phyloP scores from a whole-genome alignment of 192 early-diverging fungal species.

The Coemansia sp. region DNA sequence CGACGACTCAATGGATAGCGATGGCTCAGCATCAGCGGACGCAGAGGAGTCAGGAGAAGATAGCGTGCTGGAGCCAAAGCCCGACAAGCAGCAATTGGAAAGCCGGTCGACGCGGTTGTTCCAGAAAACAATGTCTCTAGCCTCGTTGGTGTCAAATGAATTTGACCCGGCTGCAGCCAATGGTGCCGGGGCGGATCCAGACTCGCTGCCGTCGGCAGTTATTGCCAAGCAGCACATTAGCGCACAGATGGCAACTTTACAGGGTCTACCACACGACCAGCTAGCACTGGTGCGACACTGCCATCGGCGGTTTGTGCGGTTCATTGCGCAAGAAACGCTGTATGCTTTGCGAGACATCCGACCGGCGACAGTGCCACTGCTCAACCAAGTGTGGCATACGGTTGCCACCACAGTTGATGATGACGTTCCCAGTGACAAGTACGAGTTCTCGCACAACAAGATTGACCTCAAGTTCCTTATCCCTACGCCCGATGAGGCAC shows the following conservation, averaged over 20 bases:
- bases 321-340: conserved; percentile 50
- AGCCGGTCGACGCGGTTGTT: conserved; percentile 36
- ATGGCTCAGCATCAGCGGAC: not conserved
- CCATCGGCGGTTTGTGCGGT: conserved; percentile 45
- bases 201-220: conserved; percentile 33
- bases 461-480: conserved; percentile 37
- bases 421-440: conserved; percentile 36
- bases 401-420: conserved; percentile 52
- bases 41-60: conserved; percentile 10
- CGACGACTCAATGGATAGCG: conserved; percentile 8
- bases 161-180: conserved; percentile 21
- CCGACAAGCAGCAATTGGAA: conserved; percentile 33
- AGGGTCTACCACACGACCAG: conserved; percentile 46
- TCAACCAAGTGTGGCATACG: conserved; percentile 54
- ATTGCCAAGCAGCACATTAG: conserved; percentile 41
- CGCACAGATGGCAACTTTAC: conserved; percentile 46
- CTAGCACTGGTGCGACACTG: conserved; percentile 43
- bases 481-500: conserved; percentile 18
- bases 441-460: conserved; percentile 53
- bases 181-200: not conserved
- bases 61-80: conserved; percentile 23
- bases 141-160: conserved; percentile 34
- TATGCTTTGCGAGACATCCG: conserved; percentile 47
- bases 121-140: conserved; percentile 51
- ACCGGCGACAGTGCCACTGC: conserved; percentile 42